Base-by-base conservation (phyloP, 2,329 filamentous ascomycete genomes). In the Penicillium sp. region DNA sequence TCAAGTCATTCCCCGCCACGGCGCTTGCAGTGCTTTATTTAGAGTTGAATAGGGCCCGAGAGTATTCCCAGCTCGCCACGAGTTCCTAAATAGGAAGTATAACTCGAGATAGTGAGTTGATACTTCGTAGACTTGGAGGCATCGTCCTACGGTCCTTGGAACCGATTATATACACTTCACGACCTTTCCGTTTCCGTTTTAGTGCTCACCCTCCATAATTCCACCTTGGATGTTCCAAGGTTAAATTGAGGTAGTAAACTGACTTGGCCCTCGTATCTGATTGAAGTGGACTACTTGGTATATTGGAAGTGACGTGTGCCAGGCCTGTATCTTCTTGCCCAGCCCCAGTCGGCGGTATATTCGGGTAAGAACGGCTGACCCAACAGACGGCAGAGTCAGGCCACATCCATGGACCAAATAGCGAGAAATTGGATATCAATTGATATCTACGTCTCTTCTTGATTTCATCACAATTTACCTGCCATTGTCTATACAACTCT, bases 1-100 rank as follows among this genome's bases (percentile, higher is more conserved):
- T 31, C 33, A 36, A 28, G n/a, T 55, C 33, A 25, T 45, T 35
- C 54, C 57, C 50, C 53, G 59, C 61, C 63, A 63, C 63, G 56
- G 63, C 63, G 63, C 63, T 65, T 65, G 52, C 30, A 47, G 51
- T 56, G 55, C 57, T 59, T 59, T 61, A 60, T 56, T 61, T 61
- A 62, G 57, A 56, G 38, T 46, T 26, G 46, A 25, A 56, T 36
- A 33, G 26, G 52, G 46, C n/a, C 52, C 40, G 46, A 38, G 52
- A 11, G 40, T 44, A 44, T 36, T 19, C 9, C 31, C 31, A 26
- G 17, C 30, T 53, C 42, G 35, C 42, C 33, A 19, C 10, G 4
- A 1, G 25, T 33, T 17, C 19, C 28, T 40, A 28, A 19, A 40
- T 30, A 19, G 16, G 12, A 16, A 5, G 16, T 14, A 14, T 10